Evolutionary conservation across 805 yeast species (phyloP), one percentile per base, ranked within the genome.

Genomic region (Suhomyces sp.): DNA sequence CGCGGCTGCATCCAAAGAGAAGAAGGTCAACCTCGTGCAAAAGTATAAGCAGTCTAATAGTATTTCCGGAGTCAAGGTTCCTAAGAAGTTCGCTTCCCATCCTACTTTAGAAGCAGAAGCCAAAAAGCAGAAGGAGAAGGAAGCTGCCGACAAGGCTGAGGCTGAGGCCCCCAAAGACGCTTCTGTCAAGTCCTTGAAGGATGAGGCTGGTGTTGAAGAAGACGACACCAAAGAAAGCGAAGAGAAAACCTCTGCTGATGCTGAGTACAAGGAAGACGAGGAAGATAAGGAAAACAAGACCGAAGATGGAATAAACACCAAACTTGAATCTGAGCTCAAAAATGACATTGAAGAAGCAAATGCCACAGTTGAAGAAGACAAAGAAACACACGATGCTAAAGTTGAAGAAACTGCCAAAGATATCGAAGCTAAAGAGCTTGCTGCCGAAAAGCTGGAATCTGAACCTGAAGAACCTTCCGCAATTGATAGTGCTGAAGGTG

Each of bases 1-100:
- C 35, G 48, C 48, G 26, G 46, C 63, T 9, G 54, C 61, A 5
- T 29, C 57, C 38, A 62, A 47, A 36, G 49, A 58, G 47, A 69
- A 67, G 60, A 54, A 52, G 46, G 52, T 45, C 46, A 73, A 69
- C 59, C 67, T 70, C 50, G 61, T 65, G 47, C 60, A 73, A 56
- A 69, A 73, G 58, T 73, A 69, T 53, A 66, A 66, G 52, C 70
- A 69, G 13, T 61, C 62, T 42, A 74, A 74, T 60, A 59, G 63
- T 31, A 68, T 74, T 46, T 62, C 64, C 24, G 62, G 65, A 27
- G 55, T 75, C 40, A 66, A 59, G 41, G 76, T 75, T 24, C 79
- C 79, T 27, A 68, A 67, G 62, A 73, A 72, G 58, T 75, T 72
- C 53, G 60, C 77, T 47, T 51, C 62, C 35, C 78, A 74, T 59